These are phyloP conservation scores for Hypoxylon sp. DNA, from an alignment of 2,329 filamentous ascomycete species.

Conservation along the genomic window DNA sequence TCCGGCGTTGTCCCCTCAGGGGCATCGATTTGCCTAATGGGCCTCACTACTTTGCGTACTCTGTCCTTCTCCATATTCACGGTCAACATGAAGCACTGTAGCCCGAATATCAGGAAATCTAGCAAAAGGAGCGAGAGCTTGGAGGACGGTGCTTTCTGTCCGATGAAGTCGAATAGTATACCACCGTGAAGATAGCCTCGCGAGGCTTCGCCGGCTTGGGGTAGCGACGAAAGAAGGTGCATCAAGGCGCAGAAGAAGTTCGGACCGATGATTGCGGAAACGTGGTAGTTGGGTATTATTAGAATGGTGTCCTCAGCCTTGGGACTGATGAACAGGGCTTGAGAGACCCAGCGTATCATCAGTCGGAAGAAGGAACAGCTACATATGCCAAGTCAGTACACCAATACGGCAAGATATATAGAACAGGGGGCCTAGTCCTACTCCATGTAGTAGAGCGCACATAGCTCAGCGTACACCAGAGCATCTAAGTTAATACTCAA, in stretches of 20 bases:
- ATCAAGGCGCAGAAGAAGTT: constrained; percentile 71
- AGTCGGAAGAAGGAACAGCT: constrained; percentile 76
- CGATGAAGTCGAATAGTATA: constrained; percentile 75
- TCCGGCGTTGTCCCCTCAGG: constrained; percentile 45
- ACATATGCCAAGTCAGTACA: constrained; percentile 17
- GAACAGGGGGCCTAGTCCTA: constrained; percentile 54
- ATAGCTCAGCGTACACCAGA: constrained; percentile 73
- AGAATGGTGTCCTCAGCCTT: constrained; percentile 69
- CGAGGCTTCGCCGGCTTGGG: constrained; percentile 69
- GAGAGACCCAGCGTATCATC: constrained; percentile 67
- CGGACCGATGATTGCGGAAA: constrained; percentile 69
- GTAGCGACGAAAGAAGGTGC: constrained; percentile 68
- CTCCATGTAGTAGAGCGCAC: constrained; percentile 78
- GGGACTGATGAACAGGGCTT: constrained; percentile 74
- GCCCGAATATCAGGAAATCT: constrained; percentile 66
- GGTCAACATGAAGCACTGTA: constrained; percentile 74
- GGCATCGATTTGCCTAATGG: constrained; percentile 45
- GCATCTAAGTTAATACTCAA: constrained; percentile 72
- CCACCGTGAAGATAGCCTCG: constrained; percentile 76
- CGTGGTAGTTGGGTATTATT: constrained; percentile 68
- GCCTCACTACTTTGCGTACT: constrained; percentile 62
- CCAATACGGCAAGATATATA: background rate
- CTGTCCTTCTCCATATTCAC: constrained; percentile 72
- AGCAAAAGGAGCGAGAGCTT: constrained; percentile 66
- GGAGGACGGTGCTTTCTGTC: constrained; percentile 72